phyloP scores from a whole-genome alignment of 2,329 filamentous ascomycete genomes.

The Emergomyces pasteurianus region DNA sequence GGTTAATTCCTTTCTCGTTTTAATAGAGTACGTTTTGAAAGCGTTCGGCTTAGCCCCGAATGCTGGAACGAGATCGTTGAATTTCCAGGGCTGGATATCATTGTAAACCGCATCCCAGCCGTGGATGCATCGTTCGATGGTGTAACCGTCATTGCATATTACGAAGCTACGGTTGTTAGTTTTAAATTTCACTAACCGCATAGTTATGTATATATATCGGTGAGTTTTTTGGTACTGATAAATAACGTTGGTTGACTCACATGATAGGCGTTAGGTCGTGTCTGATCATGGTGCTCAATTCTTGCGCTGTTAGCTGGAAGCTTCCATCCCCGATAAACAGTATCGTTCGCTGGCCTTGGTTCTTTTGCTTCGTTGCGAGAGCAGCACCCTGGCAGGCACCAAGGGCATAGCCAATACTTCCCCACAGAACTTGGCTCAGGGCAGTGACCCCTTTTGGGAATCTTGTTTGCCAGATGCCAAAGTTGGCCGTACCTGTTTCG shows the following conservation, averaged over 20 bases:
- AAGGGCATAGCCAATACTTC: constrained; percentile 51
- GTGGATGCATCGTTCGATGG: constrained; percentile 75
- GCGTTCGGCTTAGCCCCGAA: constrained; percentile 51
- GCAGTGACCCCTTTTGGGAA: constrained; percentile 39
- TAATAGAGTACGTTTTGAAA: constrained; percentile 50
- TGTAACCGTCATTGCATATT: constrained; percentile 74
- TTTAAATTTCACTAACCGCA: neutral
- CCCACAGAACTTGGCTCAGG: constrained; percentile 45
- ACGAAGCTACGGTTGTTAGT: constrained; percentile 40
- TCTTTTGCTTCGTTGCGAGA: constrained; percentile 34
- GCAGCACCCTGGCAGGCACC: constrained; percentile 45
- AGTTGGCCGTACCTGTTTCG: constrained; percentile 47
- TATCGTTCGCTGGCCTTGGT: constrained; percentile 47
- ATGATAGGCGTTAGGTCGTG: constrained; percentile 60
- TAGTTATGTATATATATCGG: neutral
- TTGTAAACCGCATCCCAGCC: constrained; percentile 68
- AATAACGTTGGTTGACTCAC: constrained; percentile 31
- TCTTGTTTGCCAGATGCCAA: constrained; percentile 41
- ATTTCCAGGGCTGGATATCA: constrained; percentile 62
- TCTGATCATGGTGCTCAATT: constrained; percentile 68
- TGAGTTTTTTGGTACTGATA: neutral
- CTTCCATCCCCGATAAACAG: constrained; percentile 76
- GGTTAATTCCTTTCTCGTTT: constrained; percentile 55
- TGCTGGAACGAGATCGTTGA: constrained; percentile 52
- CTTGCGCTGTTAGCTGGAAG: constrained; percentile 73